These are phyloP conservation scores for Coniosporium apollinis DNA, from an alignment of 495 filamentous ascomycete species.

Conservation along the genomic window DNA sequence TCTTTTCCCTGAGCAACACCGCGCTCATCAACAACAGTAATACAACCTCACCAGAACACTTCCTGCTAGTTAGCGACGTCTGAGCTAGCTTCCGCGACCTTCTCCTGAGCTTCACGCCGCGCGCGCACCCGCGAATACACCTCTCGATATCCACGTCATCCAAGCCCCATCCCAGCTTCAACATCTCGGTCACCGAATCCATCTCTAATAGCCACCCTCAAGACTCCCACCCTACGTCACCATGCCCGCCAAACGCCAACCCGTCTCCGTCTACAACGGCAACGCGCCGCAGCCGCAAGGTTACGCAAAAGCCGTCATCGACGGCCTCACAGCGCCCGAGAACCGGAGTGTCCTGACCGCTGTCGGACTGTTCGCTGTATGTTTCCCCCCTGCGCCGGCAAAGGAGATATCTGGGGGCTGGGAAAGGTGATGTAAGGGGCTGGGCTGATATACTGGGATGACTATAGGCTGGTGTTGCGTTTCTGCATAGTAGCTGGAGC, in stretches of 20 bases:
- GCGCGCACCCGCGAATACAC: no score
- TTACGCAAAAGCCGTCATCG: constrained; percentile 12
- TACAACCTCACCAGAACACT: no score
- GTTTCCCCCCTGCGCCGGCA: no score
- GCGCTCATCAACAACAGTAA: no score
- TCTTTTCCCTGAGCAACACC: no score
- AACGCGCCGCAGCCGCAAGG: constrained; percentile 6
- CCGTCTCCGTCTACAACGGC: constrained; percentile 8
- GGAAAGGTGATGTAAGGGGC: neutral
- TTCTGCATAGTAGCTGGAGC: constrained; percentile 57
- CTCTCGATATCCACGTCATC: no score
- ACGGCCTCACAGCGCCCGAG: constrained; percentile 15
- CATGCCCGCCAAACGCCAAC: constrained; percentile 13
- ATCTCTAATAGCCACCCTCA: neutral
- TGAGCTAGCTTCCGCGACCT: no score
- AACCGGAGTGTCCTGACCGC: constrained; percentile 21
- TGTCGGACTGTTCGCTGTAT: constrained; percentile 25
- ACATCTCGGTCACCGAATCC: no score
- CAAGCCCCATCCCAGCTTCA: no score
- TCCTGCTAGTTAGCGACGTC: no score
- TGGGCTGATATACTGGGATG: neutral
- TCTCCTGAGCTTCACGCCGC: no score
- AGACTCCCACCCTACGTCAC: neutral
- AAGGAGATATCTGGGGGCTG: no score
- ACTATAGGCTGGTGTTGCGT: constrained; percentile 49